Percentiles rank a stretch among this genome's conserved stretches.
These are phyloP conservation scores for Cyclostephanos invisitatus DNA, from an alignment of 108 stramenopile genomes.

Conservation along the genomic window DNA sequence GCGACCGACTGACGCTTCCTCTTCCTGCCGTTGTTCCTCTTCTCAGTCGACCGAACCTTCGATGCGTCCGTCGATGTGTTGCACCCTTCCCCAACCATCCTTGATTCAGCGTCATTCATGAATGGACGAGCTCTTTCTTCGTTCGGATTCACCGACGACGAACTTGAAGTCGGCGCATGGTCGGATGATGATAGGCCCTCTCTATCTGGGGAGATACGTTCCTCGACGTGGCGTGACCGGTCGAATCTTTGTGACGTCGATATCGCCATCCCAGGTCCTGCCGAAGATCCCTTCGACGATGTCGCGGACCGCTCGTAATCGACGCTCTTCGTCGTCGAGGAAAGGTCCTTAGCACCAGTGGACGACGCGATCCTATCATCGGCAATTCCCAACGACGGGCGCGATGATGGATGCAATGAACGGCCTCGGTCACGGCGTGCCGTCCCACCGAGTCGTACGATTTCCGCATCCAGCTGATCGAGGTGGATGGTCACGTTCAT, in stretches of 20 bases:
- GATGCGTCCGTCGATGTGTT: background rate
- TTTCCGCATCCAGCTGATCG: slow-evolving; percentile 18
- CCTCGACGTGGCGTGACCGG: background rate
- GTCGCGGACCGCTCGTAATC: slow-evolving; percentile 4
- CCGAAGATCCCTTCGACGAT: background rate
- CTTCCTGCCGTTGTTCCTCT: slow-evolving; percentile 6
- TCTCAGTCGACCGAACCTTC: slow-evolving; percentile 1
- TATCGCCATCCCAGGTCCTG: background rate
- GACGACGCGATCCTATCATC: slow-evolving; percentile 5
- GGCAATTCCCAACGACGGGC: background rate
- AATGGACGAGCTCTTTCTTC: slow-evolving; percentile 16
- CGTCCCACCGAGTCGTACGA: slow-evolving; percentile 30
- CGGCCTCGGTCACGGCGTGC: background rate
- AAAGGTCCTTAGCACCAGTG: slow-evolving; percentile 11
- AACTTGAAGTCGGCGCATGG: background rate
- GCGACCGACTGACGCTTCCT: background rate
- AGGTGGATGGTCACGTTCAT: slow-evolving; percentile 21
- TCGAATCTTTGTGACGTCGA: background rate
- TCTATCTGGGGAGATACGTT: background rate
- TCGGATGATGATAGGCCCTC: slow-evolving; percentile 12
- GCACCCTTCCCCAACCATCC: background rate
- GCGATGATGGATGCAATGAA: background rate
- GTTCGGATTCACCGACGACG: background rate
- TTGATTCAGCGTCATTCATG: background rate
- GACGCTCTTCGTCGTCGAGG: slow-evolving; percentile 5